Percentiles rank a stretch among this genome's conserved stretches.
phyloP scores from a whole-genome alignment of 305 asterid genomes.

The Andrographis paniculata region DNA sequence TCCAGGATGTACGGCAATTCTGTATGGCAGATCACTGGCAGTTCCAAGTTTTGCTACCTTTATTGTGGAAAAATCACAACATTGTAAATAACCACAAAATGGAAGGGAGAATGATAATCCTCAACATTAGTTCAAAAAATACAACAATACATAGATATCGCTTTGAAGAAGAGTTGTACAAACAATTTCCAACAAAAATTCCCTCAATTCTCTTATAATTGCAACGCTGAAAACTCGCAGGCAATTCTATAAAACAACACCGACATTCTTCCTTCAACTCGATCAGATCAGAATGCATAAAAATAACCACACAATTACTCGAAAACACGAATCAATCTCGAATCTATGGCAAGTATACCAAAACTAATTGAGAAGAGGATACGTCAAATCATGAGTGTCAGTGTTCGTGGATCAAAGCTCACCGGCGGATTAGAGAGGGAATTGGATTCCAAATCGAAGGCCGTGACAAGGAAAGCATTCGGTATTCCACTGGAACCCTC shows the following conservation, averaged over 20 bases:
- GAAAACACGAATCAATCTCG: slow-evolving; percentile 14
- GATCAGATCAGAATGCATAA: slow-evolving; percentile 6
- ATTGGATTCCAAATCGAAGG: slow-evolving; percentile 40
- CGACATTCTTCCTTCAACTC: not conserved
- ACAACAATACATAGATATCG: no score
- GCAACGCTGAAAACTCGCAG: not conserved
- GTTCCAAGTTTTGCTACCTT: slow-evolving; percentile 73
- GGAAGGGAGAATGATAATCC: not conserved
- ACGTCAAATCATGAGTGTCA: not conserved
- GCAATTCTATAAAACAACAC: slow-evolving; percentile 5
- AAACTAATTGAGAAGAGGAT: slow-evolving; percentile 2
- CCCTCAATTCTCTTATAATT: not conserved
- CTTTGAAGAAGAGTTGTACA: not conserved
- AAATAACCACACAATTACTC: not conserved
- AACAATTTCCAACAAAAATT: slow-evolving; percentile 6
- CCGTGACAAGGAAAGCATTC: slow-evolving; percentile 57
- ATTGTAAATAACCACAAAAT: slow-evolving; percentile 7
- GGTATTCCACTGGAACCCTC: slow-evolving; percentile 89
- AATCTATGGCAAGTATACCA: not conserved
- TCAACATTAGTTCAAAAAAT: not conserved
- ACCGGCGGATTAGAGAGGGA: slow-evolving; percentile 81
- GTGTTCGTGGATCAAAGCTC: slow-evolving; percentile 17
- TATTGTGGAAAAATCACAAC: slow-evolving; percentile 5
- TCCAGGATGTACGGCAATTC: slow-evolving; percentile 84
- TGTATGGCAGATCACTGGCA: slow-evolving; percentile 78